Evolutionary conservation across 2,329 filamentous ascomycete species (phyloP).

Genomic region (Xylaria sp.): DNA sequence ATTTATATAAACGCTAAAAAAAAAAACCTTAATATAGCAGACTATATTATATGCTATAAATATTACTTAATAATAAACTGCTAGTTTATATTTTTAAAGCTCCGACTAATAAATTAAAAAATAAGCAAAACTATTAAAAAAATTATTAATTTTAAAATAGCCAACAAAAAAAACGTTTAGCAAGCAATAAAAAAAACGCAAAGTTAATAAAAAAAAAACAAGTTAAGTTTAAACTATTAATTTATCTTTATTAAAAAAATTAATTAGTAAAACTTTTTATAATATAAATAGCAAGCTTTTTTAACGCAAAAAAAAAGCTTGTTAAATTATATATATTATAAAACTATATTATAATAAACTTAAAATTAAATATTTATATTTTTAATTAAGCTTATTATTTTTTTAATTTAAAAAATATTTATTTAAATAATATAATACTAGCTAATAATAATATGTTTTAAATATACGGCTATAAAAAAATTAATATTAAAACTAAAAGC

Average conservation of each 20-base stretch:
- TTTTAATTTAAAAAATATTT: neutral
- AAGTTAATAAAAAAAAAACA: neutral
- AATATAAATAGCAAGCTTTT: neutral
- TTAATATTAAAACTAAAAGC: neutral
- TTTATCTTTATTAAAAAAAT: neutral
- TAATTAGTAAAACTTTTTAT: neutral
- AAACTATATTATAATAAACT: neutral
- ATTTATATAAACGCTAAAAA: neutral
- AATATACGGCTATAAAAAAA: neutral
- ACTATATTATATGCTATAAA: neutral
- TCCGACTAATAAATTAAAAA: neutral
- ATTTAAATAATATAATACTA: neutral
- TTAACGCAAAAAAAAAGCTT: neutral
- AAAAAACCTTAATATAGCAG: neutral
- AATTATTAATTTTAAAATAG: neutral
- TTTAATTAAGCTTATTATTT: neutral
- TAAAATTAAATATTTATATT: neutral
- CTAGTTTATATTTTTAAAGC: neutral
- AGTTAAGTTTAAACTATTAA: too few relatives aligned
- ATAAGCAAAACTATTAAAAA: neutral
- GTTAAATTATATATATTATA: too few relatives aligned
- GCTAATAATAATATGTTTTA: neutral
- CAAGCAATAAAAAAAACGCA: neutral
- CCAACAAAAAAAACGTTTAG: neutral
- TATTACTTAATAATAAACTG: neutral